A percentile compares a stretch with the other conserved stretches of the same genome.
These are phyloP conservation scores for Bryoglossum gracile DNA, from an alignment of 495 filamentous ascomycete genomes.

Conservation along the genomic window DNA sequence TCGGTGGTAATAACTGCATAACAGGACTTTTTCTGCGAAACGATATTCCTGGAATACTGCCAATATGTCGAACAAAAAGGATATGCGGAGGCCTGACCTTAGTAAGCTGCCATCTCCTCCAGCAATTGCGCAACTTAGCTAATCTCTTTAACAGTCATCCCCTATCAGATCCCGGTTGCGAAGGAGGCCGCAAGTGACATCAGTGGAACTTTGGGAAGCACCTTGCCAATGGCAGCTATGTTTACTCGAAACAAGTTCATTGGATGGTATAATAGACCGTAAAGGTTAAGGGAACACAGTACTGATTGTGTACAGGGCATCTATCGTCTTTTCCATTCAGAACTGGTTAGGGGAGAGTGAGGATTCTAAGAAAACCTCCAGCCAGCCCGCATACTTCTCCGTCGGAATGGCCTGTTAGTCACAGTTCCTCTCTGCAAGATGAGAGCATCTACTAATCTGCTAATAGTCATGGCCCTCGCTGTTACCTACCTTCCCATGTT, in stretches of 20 bases:
- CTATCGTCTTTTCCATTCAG: conserved; percentile 78
- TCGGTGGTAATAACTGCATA: too few relatives aligned
- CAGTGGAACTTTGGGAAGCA: conserved; percentile 67
- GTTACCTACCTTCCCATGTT: conserved; percentile 84
- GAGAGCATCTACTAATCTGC: too few relatives aligned
- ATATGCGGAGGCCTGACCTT: conserved; percentile 79
- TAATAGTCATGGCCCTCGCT: conserved; percentile 65
- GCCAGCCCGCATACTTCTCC: conserved; percentile 75
- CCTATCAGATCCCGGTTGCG: conserved; percentile 39
- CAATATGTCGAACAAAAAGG: conserved; percentile 70
- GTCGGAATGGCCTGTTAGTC: conserved; percentile 78
- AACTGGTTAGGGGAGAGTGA: conserved; percentile 80
- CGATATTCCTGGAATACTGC: too few relatives aligned
- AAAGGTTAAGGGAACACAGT: neutral
- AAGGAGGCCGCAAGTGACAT: conserved; percentile 41
- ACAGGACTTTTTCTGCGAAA: too few relatives aligned
- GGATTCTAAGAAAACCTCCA: conserved; percentile 56
- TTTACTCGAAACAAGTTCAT: conserved; percentile 87
- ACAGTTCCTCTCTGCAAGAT: too few relatives aligned
- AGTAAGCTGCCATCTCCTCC: conserved; percentile 43
- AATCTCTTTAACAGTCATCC: conserved; percentile 34
- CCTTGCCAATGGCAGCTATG: conserved; percentile 90
- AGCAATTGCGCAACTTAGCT: neutral
- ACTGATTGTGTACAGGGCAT: conserved; percentile 50
- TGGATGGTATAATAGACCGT: conserved; percentile 57